Percentiles rank a stretch among this genome's conserved stretches.
phyloP scores from a whole-genome alignment of 345 rosid genomes.

The Boechera divaricarpa region DNA sequence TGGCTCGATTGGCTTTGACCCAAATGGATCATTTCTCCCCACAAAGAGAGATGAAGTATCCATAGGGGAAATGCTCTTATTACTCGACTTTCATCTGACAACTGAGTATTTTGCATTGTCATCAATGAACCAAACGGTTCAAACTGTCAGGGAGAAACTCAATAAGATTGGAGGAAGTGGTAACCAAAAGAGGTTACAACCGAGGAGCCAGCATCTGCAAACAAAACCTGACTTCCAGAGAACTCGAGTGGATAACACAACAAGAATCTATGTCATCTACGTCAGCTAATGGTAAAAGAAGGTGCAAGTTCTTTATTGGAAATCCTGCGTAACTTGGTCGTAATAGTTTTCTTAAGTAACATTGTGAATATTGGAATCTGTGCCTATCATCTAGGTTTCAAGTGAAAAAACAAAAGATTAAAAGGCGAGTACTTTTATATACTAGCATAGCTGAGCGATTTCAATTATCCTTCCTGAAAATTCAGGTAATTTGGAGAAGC shows the following conservation, averaged over 20 bases:
- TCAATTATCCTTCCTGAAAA: background rate
- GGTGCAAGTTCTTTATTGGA: background rate
- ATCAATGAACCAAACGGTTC: slow-evolving; percentile 83
- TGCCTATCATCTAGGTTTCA: too few relatives aligned
- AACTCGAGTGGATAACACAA: too few relatives aligned
- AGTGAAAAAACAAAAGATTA: too few relatives aligned
- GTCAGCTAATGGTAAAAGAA: slow-evolving; percentile 6
- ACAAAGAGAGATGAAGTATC: slow-evolving; percentile 38
- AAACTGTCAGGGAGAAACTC: slow-evolving; percentile 75
- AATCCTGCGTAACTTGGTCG: background rate
- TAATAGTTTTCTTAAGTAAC: background rate
- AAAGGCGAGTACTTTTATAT: background rate
- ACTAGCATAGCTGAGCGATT: background rate
- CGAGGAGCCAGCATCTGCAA: too few relatives aligned
- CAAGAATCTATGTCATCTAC: too few relatives aligned
- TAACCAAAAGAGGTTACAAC: slow-evolving; percentile 47
- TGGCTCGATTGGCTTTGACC: background rate
- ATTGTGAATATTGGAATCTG: too few relatives aligned
- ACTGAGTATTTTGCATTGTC: slow-evolving; percentile 68
- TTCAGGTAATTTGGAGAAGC: background rate
- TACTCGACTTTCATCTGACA: slow-evolving; percentile 68
- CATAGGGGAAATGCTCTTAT: slow-evolving; percentile 33
- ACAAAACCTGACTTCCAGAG: too few relatives aligned
- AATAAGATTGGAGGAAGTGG: slow-evolving; percentile 60
- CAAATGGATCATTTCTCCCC: slow-evolving; percentile 5